phyloP scores from a whole-genome alignment of 192 early-diverging fungal genomes.

The Geranomyces variabilis region DNA sequence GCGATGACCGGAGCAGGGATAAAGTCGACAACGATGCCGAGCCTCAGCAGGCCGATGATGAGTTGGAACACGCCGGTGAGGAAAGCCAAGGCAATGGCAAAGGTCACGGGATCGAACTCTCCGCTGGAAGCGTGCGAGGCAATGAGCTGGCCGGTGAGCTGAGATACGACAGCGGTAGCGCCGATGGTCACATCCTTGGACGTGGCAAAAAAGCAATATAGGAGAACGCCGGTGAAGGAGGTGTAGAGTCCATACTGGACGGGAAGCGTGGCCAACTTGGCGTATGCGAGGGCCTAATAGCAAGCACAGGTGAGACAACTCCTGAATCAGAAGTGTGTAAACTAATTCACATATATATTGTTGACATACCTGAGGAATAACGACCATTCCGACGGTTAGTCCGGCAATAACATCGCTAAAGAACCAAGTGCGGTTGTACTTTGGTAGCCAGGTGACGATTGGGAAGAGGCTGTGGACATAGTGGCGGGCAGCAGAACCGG shows the following conservation, averaged over 20 bases:
- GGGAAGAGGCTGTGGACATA: constrained; percentile 49
- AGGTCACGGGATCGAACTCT: constrained; percentile 42
- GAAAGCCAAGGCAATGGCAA: constrained; percentile 66
- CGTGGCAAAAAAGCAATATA: constrained; percentile 76
- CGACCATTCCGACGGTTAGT: constrained; percentile 72
- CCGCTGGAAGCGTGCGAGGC: constrained; percentile 25
- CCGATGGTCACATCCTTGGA: constrained; percentile 76
- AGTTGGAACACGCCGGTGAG: constrained; percentile 74
- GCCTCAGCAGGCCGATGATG: constrained; percentile 74
- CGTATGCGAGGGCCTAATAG: constrained; percentile 58
- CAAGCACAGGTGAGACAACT: no score
- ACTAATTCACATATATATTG: no score
- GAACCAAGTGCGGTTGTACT: constrained; percentile 69
- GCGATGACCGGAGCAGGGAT: constrained; percentile 80
- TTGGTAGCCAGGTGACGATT: constrained; percentile 53
- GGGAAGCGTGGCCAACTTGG: constrained; percentile 74
- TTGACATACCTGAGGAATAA: constrained; percentile 54
- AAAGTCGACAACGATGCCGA: constrained; percentile 88
- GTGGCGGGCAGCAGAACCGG: not conserved
- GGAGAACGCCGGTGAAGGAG: constrained; percentile 66
- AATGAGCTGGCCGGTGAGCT: constrained; percentile 71
- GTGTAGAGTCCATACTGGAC: constrained; percentile 78
- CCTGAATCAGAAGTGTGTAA: no score
- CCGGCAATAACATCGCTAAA: constrained; percentile 71
- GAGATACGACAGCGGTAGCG: constrained; percentile 77